Percentiles rank a stretch among this genome's conserved stretches.
These are phyloP conservation scores for Corrigiola litoralis DNA, from an alignment of 179 eudicot genomes.

Conservation along the genomic window DNA sequence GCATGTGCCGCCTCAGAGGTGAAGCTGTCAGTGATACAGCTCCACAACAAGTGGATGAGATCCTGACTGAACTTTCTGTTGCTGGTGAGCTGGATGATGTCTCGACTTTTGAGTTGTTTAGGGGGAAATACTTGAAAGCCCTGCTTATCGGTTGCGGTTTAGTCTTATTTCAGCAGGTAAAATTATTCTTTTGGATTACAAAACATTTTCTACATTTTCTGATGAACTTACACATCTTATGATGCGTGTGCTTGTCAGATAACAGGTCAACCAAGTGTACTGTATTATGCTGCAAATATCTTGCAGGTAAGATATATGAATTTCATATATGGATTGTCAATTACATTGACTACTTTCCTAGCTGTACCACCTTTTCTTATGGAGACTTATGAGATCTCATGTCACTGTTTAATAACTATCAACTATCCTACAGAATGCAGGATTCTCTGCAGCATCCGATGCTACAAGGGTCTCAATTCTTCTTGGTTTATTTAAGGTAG, in stretches of 20 bases:
- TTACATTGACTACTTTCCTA: background rate
- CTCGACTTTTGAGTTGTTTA: constrained; percentile 63
- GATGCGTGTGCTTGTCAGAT: constrained; percentile 41
- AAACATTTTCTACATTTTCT: background rate
- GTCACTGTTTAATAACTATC: constrained; percentile 10
- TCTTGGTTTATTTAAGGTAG: constrained; percentile 81
- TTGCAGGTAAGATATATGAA: constrained; percentile 53
- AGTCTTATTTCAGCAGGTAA: constrained; percentile 93
- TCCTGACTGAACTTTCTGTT: constrained; percentile 68
- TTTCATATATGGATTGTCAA: background rate
- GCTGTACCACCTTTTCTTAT: background rate
- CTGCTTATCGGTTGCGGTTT: constrained; percentile 79
- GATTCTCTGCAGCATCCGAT: constrained; percentile 92
- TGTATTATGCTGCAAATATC: constrained; percentile 88
- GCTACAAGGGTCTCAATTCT: constrained; percentile 92
- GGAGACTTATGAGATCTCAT: background rate
- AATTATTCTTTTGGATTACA: background rate
- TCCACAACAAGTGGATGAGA: constrained; percentile 75
- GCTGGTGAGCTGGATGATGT: constrained; percentile 49
- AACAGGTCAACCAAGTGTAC: constrained; percentile 97
- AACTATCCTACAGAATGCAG: constrained; percentile 67
- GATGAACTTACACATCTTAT: constrained; percentile 15
- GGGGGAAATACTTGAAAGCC: constrained; percentile 88
- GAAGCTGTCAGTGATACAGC: constrained; percentile 49
- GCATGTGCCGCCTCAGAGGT: constrained; percentile 83